phyloP scores from a whole-genome alignment of 2,329 filamentous ascomycete genomes.

The Ascochyta koolunga region DNA sequence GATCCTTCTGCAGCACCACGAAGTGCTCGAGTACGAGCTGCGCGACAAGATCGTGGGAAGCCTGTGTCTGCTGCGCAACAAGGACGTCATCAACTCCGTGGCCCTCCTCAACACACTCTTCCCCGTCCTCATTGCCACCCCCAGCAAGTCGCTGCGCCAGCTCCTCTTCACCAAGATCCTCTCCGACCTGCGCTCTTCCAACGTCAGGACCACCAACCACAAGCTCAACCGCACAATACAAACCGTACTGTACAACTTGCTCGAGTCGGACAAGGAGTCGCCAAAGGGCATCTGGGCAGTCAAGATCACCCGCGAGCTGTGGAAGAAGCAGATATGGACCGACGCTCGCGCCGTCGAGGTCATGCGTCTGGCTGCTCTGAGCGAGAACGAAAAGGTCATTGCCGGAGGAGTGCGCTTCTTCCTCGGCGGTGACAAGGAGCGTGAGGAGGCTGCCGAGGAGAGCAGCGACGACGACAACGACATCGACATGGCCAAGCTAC shows the following conservation, averaged over 20 bases:
- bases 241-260: slow-evolving; percentile 88
- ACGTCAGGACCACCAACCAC: slow-evolving; percentile 87
- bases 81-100: slow-evolving; percentile 87
- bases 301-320: slow-evolving; percentile 92
- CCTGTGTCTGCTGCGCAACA: slow-evolving; percentile 83
- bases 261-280: slow-evolving; percentile 83
- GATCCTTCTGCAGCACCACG: slow-evolving; percentile 82
- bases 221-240: slow-evolving; percentile 92
- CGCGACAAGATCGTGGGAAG: slow-evolving; percentile 94
- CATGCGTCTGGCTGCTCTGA: slow-evolving; percentile 91
- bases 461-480: slow-evolving; percentile 77
- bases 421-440: slow-evolving; percentile 92
- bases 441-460: slow-evolving; percentile 84
- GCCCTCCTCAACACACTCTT: slow-evolving; percentile 87
- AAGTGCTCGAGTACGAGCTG: slow-evolving; percentile 79
- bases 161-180: slow-evolving; percentile 90
- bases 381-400: slow-evolving; percentile 92
- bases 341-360: slow-evolving; percentile 95
- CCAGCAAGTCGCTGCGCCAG: slow-evolving; percentile 84
- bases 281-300: slow-evolving; percentile 93
- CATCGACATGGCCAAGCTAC: slow-evolving; percentile 78
- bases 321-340: slow-evolving; percentile 96
- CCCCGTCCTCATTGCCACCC: slow-evolving; percentile 88
- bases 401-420: slow-evolving; percentile 91
- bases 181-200: slow-evolving; percentile 85